Percentiles rank a stretch among this genome's conserved stretches.
phyloP scores from a whole-genome alignment of 495 filamentous ascomycete species.

The Lasiosphaeria hispida region DNA sequence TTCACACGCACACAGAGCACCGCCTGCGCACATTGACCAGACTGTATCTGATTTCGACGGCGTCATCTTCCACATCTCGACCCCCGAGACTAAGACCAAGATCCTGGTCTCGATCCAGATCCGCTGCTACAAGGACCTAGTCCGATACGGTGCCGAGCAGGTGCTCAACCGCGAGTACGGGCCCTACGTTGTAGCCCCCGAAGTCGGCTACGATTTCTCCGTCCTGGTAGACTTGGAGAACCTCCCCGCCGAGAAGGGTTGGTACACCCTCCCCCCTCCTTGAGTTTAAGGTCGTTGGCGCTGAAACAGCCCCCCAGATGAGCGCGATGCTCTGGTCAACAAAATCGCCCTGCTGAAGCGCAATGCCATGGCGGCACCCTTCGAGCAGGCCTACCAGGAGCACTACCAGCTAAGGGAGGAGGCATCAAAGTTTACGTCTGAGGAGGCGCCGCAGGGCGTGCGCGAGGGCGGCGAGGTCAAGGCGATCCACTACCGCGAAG shows the following conservation, averaged over 20 bases:
- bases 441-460: constrained; percentile 86
- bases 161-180: constrained; percentile 95
- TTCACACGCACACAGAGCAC: constrained; percentile 52
- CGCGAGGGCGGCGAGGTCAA: constrained; percentile 88
- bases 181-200: constrained; percentile 79
- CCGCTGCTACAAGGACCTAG: constrained; percentile 88
- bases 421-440: constrained; percentile 83
- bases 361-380: constrained; percentile 97
- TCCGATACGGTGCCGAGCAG: constrained; percentile 86
- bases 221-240: constrained; percentile 83
- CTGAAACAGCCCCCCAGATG: constrained; percentile 51
- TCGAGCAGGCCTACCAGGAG: constrained; percentile 93
- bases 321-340: constrained; percentile 76
- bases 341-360: constrained; percentile 88
- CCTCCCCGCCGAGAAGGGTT: constrained; percentile 73
- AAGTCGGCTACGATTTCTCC: constrained; percentile 93
- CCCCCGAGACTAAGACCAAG: constrained; percentile 85
- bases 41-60: constrained; percentile 97
- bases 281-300: neutral
- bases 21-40: constrained; percentile 88
- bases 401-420: constrained; percentile 81
- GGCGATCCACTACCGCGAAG: constrained; percentile 96
- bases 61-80: constrained; percentile 96
- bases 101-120: constrained; percentile 91
- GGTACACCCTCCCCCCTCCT: constrained; percentile 9